Base-by-base conservation (phyloP, 1,284 basidiomycete genomes). In the Pseudozyma thailandica region DNA sequence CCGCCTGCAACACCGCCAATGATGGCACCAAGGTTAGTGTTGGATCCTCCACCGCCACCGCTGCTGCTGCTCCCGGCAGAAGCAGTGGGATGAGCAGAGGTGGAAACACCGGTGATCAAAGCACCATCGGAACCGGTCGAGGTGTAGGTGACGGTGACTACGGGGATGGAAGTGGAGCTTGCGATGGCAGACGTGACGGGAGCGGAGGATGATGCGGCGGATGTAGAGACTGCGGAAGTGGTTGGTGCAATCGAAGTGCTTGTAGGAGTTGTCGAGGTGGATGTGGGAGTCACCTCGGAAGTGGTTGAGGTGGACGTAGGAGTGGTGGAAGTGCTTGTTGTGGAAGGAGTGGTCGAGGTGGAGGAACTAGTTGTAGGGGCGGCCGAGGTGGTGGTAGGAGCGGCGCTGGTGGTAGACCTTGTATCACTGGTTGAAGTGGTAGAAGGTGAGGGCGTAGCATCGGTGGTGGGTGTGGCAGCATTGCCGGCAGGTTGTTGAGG, bases 1-100 rank as follows among this genome's bases (percentile, higher is more conserved):
- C 72, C 74, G 37, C 74, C 74, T 10, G 73, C 74, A n/a, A 74
- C 62, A 50, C 72, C 74, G 10, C 74, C 74, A 30, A 75, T 71
- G 44, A 76, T 76, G 33, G 72, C 74, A 35, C 74, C 74, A 25
- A 74, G 51, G 59, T 74, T 75, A 57, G 52, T 30, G 46, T 49
- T 37, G 30, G 64, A 72, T 13, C 64, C 56, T 4, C 55, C 31
- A 3, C 45, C 56, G 7, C 55, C 31, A 3, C 45, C 41, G 31
- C 46, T 38, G 7, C 48, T 18, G 13, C 20, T 10, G 39, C 20
- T 18, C 8, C 28, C 42, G 21, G 16, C 35, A 0, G 64, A 49
- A 23, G 55, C 48, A 10, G 56, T 31, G 7, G 60, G 55, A 33
- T 50, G 50, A 43, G 60, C 46, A 13, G 70, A 68, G 18, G 60